Percentiles rank a stretch among this genome's conserved stretches.
phyloP scores from a whole-genome alignment of 2,329 filamentous ascomycete genomes.

The Ceratocystis destructans region DNA sequence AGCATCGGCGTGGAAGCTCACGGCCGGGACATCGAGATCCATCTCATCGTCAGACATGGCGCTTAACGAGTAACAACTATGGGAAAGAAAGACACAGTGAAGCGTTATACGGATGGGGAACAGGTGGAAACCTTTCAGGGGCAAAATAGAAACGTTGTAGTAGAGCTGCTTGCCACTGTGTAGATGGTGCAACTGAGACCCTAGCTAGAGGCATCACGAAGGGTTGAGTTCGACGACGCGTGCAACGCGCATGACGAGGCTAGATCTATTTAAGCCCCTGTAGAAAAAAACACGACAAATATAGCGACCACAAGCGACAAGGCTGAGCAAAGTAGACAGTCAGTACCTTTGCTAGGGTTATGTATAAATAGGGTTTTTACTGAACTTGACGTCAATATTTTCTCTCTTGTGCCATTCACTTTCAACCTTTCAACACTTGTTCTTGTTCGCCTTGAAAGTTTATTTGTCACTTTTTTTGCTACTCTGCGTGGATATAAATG shows the following conservation, averaged over 20 bases:
- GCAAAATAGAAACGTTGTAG: background rate
- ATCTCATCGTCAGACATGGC: conserved; percentile 50
- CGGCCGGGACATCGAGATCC: conserved; percentile 41
- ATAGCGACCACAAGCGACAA: background rate
- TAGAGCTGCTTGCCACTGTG: background rate
- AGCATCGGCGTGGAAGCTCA: conserved; percentile 60
- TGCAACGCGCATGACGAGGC: conserved; percentile 11
- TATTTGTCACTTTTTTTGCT: background rate
- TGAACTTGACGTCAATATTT: background rate
- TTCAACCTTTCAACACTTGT: background rate
- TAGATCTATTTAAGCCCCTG: conserved; percentile 8
- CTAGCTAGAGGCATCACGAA: background rate
- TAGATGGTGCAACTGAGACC: background rate
- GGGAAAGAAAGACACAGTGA: background rate
- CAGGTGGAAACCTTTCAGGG: background rate
- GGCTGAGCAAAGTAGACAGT: background rate
- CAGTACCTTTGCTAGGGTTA: background rate
- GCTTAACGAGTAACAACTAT: conserved; percentile 5
- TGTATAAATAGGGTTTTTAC: background rate
- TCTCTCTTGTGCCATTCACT: background rate
- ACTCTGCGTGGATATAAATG: background rate
- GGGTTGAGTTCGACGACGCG: background rate
- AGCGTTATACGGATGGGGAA: background rate
- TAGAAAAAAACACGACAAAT: background rate
- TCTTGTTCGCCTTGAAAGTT: background rate